These are phyloP conservation scores for Oidium heveae DNA, from an alignment of 2,329 filamentous ascomycete genomes.

Conservation along the genomic window DNA sequence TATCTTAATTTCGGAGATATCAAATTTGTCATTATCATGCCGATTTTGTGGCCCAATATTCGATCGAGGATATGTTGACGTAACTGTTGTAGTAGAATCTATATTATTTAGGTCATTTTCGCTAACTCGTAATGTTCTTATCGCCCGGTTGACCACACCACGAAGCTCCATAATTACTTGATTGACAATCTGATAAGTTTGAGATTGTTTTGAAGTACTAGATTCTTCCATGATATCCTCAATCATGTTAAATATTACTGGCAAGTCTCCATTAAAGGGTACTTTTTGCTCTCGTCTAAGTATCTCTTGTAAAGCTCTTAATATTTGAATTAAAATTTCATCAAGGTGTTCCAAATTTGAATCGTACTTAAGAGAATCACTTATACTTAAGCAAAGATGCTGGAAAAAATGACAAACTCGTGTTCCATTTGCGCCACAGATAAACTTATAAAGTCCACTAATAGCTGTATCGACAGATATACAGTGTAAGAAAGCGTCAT, in stretches of 20 bases:
- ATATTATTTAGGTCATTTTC: constrained; percentile 1
- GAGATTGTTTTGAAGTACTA: constrained; percentile 3
- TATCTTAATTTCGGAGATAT: constrained; percentile 1
- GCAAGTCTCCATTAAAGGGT: constrained; percentile 9
- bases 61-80: constrained; percentile 6
- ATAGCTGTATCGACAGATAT: constrained; percentile 15
- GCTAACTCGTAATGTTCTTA: constrained; percentile 2
- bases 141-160: constrained; percentile 4
- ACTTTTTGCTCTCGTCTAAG: constrained; percentile 7
- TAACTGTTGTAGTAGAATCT: constrained; percentile 3
- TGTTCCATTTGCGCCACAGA: constrained; percentile 13
- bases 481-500: constrained; percentile 14
- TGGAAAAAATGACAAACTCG: constrained; percentile 14
- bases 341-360: constrained; percentile 4
- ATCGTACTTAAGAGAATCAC: not conserved
- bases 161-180: constrained; percentile 4
- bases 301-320: constrained; percentile 7
- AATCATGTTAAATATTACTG: constrained; percentile 5
- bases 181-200: constrained; percentile 2
- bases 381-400: constrained; percentile 3
- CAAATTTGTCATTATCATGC: constrained; percentile 1
- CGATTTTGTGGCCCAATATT: constrained; percentile 3
- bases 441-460: constrained; percentile 14
- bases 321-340: constrained; percentile 4
- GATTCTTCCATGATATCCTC: constrained; percentile 2